Conservation (phyloP, 495 filamentous ascomycete genomes). For the Penicillium bovifimosum region DNA sequence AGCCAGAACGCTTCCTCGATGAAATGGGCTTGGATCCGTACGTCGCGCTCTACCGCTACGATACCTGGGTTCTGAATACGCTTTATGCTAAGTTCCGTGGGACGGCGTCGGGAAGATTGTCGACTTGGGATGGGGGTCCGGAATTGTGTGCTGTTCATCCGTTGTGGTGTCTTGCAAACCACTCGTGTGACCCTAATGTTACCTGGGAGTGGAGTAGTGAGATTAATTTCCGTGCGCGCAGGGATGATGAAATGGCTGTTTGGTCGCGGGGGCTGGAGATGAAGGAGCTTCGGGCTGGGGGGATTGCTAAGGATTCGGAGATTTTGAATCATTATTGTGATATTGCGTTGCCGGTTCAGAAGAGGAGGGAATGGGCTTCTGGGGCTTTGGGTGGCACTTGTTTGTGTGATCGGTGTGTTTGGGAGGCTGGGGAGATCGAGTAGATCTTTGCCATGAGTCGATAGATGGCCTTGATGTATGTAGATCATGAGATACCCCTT, state of each 20-base stretch:
- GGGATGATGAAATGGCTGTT: conserved; percentile 37
- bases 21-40: conserved; percentile 91
- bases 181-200: conserved; percentile 91
- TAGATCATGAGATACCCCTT: conserved; percentile 9
- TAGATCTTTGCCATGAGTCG: background rate
- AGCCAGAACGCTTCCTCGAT: conserved; percentile 77
- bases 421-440: conserved; percentile 41
- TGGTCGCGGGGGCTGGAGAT: conserved; percentile 33
- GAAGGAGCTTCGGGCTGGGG: conserved; percentile 30
- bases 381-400: conserved; percentile 83
- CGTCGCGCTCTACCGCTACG: conserved; percentile 55
- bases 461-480: background rate
- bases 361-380: conserved; percentile 81
- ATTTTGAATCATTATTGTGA: conserved; percentile 94
- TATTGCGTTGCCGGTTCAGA: conserved; percentile 65
- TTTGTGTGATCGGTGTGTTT: conserved; percentile 71
- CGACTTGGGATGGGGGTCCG: conserved; percentile 63
- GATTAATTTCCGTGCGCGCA: conserved; percentile 60
- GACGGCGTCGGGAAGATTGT: conserved; percentile 78
- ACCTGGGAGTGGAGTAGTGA: conserved; percentile 88
- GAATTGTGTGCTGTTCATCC: conserved; percentile 76
- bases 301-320: conserved; percentile 73
- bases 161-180: conserved; percentile 79
- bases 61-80: conserved; percentile 92
- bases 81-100: conserved; percentile 90